Evolutionary conservation across 2,329 filamentous ascomycete species (phyloP).

Genomic region (Fusarium sp.): DNA sequence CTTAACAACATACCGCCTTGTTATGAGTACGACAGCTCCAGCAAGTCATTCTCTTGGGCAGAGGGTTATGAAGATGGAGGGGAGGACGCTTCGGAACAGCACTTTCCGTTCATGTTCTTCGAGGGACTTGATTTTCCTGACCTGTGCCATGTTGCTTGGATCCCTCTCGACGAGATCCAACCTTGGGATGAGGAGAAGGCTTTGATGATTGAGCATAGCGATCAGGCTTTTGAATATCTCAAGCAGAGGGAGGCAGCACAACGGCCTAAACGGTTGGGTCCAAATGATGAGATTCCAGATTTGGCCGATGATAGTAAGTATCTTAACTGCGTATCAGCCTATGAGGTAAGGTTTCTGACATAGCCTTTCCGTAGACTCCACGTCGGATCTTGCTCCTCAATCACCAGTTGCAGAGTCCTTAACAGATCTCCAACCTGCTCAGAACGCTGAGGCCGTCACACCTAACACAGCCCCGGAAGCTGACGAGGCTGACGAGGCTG

Average conservation of each 20-base stretch:
- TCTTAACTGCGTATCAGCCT: no score
- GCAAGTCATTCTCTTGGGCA: conserved; percentile 4
- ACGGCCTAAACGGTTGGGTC: neutral
- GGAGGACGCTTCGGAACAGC: neutral
- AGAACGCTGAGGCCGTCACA: neutral
- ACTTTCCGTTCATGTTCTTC: conserved; percentile 34
- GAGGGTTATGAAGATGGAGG: conserved; percentile 17
- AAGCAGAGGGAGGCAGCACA: neutral
- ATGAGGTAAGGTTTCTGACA: neutral
- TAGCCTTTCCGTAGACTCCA: neutral
- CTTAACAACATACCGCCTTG: conserved; percentile 13
- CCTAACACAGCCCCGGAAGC: neutral
- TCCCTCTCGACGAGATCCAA: conserved; percentile 1
- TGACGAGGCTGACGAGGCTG: neutral
- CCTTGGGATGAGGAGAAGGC: neutral
- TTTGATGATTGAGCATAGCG: neutral
- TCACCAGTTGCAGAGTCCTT: neutral
- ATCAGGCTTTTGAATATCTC: conserved; percentile 3
- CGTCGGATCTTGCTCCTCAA: neutral
- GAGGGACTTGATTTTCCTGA: conserved; percentile 23
- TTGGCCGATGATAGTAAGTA: neutral
- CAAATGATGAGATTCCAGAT: neutral
- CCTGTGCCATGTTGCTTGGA: conserved; percentile 19
- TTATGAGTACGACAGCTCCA: conserved; percentile 18
- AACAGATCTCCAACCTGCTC: neutral